phyloP scores from a whole-genome alignment of 78 protist species.

The Dictyostelium purpureum region DNA sequence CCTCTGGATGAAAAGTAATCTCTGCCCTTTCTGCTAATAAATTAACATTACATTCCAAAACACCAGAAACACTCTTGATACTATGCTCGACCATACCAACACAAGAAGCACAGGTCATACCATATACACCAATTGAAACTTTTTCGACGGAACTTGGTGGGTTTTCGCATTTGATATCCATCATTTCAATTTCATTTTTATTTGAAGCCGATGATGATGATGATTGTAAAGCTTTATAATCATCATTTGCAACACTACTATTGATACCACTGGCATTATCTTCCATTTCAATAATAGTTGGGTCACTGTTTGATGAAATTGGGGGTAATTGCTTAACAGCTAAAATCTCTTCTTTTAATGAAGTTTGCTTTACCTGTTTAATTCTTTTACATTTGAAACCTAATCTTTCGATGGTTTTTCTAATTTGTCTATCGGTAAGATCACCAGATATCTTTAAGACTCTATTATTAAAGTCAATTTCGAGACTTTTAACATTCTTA shows the following conservation, averaged over 20 bases:
- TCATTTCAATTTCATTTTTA: neutral
- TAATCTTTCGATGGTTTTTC: neutral
- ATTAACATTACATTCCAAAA: constrained; percentile 45
- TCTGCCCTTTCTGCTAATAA: constrained; percentile 72
- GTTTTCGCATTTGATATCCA: constrained; percentile 40
- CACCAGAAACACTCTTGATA: constrained; percentile 48
- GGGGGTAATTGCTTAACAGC: too few relatives aligned
- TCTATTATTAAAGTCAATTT: constrained; percentile 6
- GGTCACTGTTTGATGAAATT: neutral
- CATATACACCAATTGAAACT: constrained; percentile 57
- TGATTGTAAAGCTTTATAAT: too few relatives aligned
- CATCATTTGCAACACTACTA: too few relatives aligned
- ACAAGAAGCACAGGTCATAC: constrained; percentile 83
- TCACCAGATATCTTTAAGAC: neutral
- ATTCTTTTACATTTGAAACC: constrained; percentile 39
- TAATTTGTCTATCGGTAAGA: constrained; percentile 8
- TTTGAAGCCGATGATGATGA: too few relatives aligned
- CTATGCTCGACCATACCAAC: constrained; percentile 74
- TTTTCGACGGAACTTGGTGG: neutral
- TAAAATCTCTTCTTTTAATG: neutral
- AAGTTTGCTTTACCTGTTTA: neutral
- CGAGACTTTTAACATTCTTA: neutral
- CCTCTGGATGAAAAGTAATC: constrained; percentile 18
- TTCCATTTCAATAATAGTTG: neutral
- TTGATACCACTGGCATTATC: too few relatives aligned